Conservation (phyloP, 2,329 filamentous ascomycete genomes). For the Parafenestella ontariensis region DNA sequence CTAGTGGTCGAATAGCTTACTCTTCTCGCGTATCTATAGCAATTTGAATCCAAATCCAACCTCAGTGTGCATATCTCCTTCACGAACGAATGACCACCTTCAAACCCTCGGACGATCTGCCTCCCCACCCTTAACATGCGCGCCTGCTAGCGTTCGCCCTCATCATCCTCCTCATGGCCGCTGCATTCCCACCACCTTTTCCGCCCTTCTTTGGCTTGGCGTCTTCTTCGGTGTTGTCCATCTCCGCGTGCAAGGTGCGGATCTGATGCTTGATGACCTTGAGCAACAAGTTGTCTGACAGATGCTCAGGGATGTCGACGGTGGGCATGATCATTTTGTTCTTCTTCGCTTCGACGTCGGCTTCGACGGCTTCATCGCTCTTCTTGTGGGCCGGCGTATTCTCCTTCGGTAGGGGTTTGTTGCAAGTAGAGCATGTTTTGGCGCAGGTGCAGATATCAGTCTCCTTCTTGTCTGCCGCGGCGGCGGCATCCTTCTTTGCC, state of each 20-base stretch:
- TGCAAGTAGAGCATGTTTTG: slow-evolving; percentile 25
- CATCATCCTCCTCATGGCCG: not conserved
- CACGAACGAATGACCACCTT: not conserved
- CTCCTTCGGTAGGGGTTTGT: slow-evolving; percentile 16
- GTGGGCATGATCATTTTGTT: slow-evolving; percentile 28
- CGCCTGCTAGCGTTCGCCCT: not conserved
- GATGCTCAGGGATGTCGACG: slow-evolving; percentile 32
- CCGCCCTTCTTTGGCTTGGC: slow-evolving; percentile 20
- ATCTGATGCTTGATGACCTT: slow-evolving; percentile 48
- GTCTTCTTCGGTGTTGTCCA: slow-evolving; percentile 40
- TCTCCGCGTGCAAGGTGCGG: slow-evolving; percentile 44
- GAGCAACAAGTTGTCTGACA: slow-evolving; percentile 34
- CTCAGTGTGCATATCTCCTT: not conserved
- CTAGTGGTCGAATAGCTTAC: not conserved
- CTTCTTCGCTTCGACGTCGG: slow-evolving; percentile 18
- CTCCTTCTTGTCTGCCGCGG: not conserved
- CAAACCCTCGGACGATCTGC: too few relatives aligned
- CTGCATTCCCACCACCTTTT: not conserved
- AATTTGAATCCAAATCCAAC: not conserved
- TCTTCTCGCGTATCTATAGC: not conserved
- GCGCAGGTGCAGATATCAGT: slow-evolving; percentile 24
- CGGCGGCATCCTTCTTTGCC: not conserved
- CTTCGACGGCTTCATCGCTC: slow-evolving; percentile 14
- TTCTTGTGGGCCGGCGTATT: slow-evolving; percentile 4
- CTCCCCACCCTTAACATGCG: not conserved